phyloP scores from a whole-genome alignment of 768 basidiomycete genomes.

The Tricholoma flavovirens region DNA sequence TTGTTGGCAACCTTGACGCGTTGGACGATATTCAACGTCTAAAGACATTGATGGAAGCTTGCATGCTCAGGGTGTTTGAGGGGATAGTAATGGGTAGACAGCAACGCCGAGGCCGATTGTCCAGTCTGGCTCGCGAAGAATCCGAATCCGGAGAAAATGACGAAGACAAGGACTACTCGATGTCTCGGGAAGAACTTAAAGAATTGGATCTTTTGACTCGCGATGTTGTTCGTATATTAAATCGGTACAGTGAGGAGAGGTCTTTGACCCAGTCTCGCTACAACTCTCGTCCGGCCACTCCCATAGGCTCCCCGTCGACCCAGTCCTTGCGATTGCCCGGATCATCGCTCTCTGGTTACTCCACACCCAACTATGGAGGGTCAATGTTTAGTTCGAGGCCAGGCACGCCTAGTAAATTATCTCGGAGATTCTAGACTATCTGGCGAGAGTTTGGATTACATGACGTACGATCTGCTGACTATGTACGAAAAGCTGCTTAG shows the following conservation, averaged over 20 bases:
- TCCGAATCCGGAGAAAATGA: constrained; percentile 60
- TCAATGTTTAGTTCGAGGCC: constrained; percentile 52
- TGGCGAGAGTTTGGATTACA: too few species aligned
- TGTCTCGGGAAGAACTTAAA: constrained; percentile 63
- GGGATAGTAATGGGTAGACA: constrained; percentile 56
- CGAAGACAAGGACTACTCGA: constrained; percentile 42
- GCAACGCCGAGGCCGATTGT: constrained; percentile 25
- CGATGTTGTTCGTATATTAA: constrained; percentile 68
- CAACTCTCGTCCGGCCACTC: constrained; percentile 65
- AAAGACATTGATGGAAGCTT: constrained; percentile 73
- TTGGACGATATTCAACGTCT: constrained; percentile 81
- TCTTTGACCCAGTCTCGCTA: constrained; percentile 48
- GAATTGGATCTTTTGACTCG: constrained; percentile 73
- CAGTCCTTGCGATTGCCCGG: constrained; percentile 30
- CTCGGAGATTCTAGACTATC: constrained; percentile 27
- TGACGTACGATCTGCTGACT: neutral
- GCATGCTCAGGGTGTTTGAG: constrained; percentile 87
- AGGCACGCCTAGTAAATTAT: constrained; percentile 55
- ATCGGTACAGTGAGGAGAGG: constrained; percentile 65
- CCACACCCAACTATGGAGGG: constrained; percentile 45
- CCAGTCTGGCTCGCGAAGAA: constrained; percentile 37
- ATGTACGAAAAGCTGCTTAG: neutral
- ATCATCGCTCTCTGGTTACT: constrained; percentile 46
- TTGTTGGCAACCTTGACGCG: constrained; percentile 65
- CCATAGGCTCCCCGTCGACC: constrained; percentile 47